These are phyloP conservation scores for Afroboletus lepidellus DNA, from an alignment of 1,284 basidiomycete species.

Conservation along the genomic window DNA sequence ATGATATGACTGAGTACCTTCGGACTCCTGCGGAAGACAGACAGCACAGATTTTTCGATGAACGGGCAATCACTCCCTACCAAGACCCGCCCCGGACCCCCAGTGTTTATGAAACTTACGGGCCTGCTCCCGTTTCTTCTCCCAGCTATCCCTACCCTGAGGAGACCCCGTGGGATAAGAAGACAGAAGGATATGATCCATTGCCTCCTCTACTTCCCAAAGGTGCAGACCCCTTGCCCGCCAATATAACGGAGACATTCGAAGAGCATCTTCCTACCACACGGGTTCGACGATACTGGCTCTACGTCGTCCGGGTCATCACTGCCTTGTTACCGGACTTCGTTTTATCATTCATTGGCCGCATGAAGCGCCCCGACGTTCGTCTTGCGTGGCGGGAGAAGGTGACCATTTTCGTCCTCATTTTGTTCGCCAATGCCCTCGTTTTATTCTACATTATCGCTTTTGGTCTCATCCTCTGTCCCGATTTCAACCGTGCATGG, in stretches of 20 bases:
- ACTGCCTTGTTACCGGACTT: constrained; percentile 88
- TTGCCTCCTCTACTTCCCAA: constrained; percentile 39
- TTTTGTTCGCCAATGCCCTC: constrained; percentile 76
- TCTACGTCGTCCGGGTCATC: constrained; percentile 65
- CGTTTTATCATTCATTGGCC: constrained; percentile 66
- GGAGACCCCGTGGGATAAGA: constrained; percentile 53
- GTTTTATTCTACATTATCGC: constrained; percentile 92
- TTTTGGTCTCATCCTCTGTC: constrained; percentile 90
- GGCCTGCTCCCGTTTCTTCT: constrained; percentile 41
- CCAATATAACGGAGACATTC: constrained; percentile 64
- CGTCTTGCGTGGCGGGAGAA: constrained; percentile 98
- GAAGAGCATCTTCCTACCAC: constrained; percentile 82
- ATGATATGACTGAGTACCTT: constrained; percentile 64
- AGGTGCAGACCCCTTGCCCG: constrained; percentile 49
- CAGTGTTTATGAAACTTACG: constrained; percentile 52
- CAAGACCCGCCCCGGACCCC: constrained; percentile 32
- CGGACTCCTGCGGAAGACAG: constrained; percentile 41
- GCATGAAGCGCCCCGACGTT: constrained; percentile 96
- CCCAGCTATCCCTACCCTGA: constrained; percentile 33
- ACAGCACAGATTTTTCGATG: constrained; percentile 37
- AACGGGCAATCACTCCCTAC: constrained; percentile 30
- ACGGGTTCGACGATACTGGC: constrained; percentile 67
- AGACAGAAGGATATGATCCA: constrained; percentile 35
- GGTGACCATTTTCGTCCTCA: constrained; percentile 87
- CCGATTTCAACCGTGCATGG: constrained; percentile 91